Conservation (phyloP, 139 green algal genomes). For the Ulvella scutata region DNA sequence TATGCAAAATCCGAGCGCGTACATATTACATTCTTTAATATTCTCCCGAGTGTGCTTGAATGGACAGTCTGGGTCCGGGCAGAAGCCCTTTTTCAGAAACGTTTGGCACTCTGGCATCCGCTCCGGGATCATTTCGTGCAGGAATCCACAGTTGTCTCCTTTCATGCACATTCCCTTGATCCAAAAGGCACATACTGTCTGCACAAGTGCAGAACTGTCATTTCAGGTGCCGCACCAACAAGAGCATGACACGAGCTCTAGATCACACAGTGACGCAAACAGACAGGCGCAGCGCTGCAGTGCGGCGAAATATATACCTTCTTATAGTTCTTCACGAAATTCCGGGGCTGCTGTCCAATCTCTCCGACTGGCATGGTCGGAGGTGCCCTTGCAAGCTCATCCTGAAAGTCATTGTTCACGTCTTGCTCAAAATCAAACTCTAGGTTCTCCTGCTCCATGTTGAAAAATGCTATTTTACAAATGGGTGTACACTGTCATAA, state of each 20-base stretch:
- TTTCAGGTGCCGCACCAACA: neutral
- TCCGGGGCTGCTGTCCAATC: constrained; percentile 36
- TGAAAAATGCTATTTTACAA: neutral
- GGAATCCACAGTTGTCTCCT: constrained; percentile 84
- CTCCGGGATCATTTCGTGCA: constrained; percentile 80
- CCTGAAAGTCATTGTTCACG: constrained; percentile 10
- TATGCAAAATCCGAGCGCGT: constrained; percentile 93
- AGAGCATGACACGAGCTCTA: neutral
- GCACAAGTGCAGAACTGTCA: constrained; percentile 2
- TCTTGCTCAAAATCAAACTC: constrained; percentile 59
- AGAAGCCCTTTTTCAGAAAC: constrained; percentile 65
- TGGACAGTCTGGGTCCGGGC: constrained; percentile 78
- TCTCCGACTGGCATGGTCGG: constrained; percentile 16
- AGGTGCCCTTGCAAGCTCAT: neutral
- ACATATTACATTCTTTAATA: constrained; percentile 99
- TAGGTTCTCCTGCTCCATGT: constrained; percentile 35
- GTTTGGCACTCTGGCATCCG: constrained; percentile 75
- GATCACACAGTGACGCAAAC: constrained; percentile 1
- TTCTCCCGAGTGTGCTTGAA: constrained; percentile 91
- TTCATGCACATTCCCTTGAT: constrained; percentile 93
- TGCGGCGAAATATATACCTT: constrained; percentile 19
- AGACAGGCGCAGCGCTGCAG: neutral
- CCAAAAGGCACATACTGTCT: constrained; percentile 98
- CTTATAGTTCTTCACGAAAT: constrained; percentile 48
- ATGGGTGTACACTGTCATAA: neutral